Evolutionary conservation across 257 asterid genomes (phyloP).

Genomic region (Solanum chilense): DNA sequence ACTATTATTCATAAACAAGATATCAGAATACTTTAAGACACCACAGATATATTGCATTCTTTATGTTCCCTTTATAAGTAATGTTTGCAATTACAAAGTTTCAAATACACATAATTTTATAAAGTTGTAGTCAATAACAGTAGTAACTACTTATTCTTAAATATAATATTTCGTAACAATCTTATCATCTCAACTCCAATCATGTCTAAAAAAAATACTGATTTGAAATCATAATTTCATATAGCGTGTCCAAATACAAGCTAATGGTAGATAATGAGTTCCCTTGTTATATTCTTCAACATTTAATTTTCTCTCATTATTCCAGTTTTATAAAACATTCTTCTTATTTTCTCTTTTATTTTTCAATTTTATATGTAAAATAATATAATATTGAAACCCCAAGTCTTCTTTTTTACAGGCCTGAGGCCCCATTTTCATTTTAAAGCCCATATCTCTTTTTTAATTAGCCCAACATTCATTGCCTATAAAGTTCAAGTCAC

Average conservation of each 20-base stretch:
- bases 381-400: background rate
- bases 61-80: background rate
- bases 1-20: background rate
- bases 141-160: background rate
- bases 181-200: rapidly evolving
- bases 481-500: too few species aligned
- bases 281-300: background rate
- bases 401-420: background rate
- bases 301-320: background rate
- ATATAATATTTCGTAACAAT: too few species aligned
- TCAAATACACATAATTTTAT: too few species aligned
- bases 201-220: too few species aligned
- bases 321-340: background rate
- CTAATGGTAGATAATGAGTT: too few species aligned
- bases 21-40: background rate
- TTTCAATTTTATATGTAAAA: background rate
- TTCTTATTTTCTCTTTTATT: background rate
- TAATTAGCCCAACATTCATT: background rate
- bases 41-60: background rate
- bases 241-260: background rate
- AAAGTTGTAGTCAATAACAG: background rate
- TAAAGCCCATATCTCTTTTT: background rate
- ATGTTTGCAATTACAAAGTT: background rate
- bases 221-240: too few species aligned
- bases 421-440: background rate